Evolutionary conservation across 140 eudicot genomes (phyloP), one percentile per base, ranked within the genome.

Genomic region (Senecio squalidus): DNA sequence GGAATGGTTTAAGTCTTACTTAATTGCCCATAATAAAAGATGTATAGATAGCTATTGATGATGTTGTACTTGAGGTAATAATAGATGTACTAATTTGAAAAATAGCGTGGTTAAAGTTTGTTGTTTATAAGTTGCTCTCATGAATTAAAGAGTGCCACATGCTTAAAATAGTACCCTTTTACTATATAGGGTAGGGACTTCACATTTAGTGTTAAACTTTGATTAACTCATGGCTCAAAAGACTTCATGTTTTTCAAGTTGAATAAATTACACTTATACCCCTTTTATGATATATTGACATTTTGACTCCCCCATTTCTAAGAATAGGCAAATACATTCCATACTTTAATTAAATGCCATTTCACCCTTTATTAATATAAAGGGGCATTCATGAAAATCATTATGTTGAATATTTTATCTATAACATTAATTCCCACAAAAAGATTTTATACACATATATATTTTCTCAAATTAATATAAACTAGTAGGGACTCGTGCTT

Each of bases 71-170:
- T 72, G 67, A 44, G 51, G 46, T 56, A 72, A 55, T 64, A 55
- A 64, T 72, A 64, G 77, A 18, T 47, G 77, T 72, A 72, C 72
- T 64, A 55, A 71, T 55, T 72, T 63, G 77, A 72, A 62, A 45
- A 55, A 33, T 64, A 21, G 67, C 24, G 77, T 33, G 72, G 65
- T 72, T 72, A 64, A 72, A 72, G 72, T 47, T 72, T 72, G 61
- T 72, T 33, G 72, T 72, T 72, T 72, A 47, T 30, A 55, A 34
- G 72, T 64, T 64, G 77, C 77, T 72, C 77, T 72, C 77, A 48
- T 46, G 77, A 45, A 64, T 55, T 72, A 48, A 72, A 71, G 64
- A 44, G 59, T 24, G 43, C 71, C 76, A 71, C 76, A 64, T 72
- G 77, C 72, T 64, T 72, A 72, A 47, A 55, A 64, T 62, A 30